Percentiles rank a stretch among this genome's conserved stretches.
Conservation (phyloP, 208 protist species). For the Herpetomonas samuelpessoai region DNA sequence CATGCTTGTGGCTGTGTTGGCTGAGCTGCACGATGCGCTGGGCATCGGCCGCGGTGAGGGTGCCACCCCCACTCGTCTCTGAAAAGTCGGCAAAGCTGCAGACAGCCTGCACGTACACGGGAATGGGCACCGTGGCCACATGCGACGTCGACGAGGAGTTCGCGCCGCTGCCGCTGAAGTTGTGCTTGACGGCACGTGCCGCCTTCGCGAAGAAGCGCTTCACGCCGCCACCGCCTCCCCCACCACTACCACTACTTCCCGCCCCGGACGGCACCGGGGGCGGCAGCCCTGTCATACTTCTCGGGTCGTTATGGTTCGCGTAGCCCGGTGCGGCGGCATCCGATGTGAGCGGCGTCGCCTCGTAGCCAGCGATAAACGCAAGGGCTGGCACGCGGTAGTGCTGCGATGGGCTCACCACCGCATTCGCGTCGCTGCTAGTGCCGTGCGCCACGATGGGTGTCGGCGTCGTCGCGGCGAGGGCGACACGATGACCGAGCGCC, state of each 20-base stretch:
- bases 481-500: background rate
- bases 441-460: background rate
- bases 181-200: conserved; percentile 62
- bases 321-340: background rate
- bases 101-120: conserved; percentile 5
- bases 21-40: background rate
- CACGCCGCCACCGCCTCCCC: conserved; percentile 19
- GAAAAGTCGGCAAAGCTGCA: conserved; percentile 1
- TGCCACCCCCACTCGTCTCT: background rate
- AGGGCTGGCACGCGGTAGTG: conserved; percentile 3
- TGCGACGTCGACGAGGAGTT: conserved; percentile 4
- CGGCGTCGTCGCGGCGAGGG: background rate
- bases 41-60: background rate
- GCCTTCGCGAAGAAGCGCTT: conserved; percentile 56
- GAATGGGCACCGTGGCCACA: background rate
- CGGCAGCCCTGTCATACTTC: background rate
- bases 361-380: conserved; percentile 12
- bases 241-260: conserved; percentile 7
- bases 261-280: conserved; percentile 7
- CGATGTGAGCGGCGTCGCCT: background rate
- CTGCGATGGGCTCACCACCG: background rate
- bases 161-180: conserved; percentile 13
- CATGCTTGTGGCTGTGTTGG: background rate
- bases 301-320: background rate
- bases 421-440: background rate